Conservation (phyloP, 805 yeast species). For the Starmerella bombi region DNA sequence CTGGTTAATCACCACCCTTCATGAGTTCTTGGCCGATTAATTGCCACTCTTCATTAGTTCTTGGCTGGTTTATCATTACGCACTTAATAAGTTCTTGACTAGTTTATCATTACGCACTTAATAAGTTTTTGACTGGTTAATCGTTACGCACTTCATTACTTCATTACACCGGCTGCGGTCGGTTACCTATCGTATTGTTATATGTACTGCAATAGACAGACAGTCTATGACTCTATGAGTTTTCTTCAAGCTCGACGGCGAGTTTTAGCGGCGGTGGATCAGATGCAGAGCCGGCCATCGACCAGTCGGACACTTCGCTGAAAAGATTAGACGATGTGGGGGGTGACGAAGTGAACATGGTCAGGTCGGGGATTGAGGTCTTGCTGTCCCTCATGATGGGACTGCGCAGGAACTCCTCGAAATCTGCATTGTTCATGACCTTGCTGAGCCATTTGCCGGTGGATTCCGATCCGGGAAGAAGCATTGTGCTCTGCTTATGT, state of each 20-base stretch:
- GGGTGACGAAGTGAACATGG: constrained; percentile 16
- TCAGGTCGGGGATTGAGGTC: not conserved
- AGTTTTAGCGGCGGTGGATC: not conserved
- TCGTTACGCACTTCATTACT: too few species aligned
- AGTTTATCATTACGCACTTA: too few species aligned
- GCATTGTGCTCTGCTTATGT: constrained; percentile 2
- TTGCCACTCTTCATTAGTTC: too few species aligned
- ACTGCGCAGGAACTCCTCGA: constrained; percentile 15
- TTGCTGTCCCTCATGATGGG: constrained; percentile 13
- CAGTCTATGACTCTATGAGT: too few species aligned
- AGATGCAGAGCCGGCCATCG: not conserved
- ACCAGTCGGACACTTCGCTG: constrained; percentile 17
- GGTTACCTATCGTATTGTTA: too few species aligned
- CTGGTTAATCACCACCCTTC: too few species aligned
- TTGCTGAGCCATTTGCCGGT: constrained; percentile 15
- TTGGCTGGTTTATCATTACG: too few species aligned
- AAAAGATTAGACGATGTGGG: constrained; percentile 18
- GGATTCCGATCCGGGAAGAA: constrained; percentile 15
- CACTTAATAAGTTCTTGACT: too few species aligned
- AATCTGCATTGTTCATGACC: constrained; percentile 11
- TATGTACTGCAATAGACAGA: too few species aligned
- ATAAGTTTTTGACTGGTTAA: too few species aligned
- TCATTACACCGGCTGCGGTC: too few species aligned
- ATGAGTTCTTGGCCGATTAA: too few species aligned
- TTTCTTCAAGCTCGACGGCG: not conserved